Evolutionary conservation across 129 eudicot species (phyloP).

Genomic region (Dittrichia graveolens): DNA sequence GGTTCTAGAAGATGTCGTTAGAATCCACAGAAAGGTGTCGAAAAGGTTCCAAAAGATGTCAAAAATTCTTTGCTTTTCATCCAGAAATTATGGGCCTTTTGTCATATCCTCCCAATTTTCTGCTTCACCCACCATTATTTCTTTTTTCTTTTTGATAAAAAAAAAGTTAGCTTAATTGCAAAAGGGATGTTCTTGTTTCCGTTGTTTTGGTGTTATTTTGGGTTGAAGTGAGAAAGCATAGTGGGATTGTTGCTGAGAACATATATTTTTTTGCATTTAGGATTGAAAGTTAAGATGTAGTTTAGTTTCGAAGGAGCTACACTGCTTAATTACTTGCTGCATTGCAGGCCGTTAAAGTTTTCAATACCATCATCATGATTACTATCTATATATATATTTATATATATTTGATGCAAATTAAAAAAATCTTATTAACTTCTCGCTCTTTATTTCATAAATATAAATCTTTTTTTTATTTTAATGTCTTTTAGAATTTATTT

Average conservation of each 20-base stretch:
- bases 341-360: conserved; percentile 31
- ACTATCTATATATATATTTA: no score
- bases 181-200: conserved; percentile 32
- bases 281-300: conserved; percentile 34
- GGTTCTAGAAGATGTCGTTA: conserved; percentile 25
- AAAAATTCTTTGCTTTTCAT: conserved; percentile 13
- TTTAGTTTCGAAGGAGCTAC: conserved; percentile 35
- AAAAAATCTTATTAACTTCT: no score
- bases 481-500: no score
- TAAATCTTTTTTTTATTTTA: no score
- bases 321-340: conserved; percentile 32
- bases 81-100: conserved; percentile 15
- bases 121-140: conserved; percentile 36
- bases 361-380: conserved; percentile 12
- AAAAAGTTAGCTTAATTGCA: conserved; percentile 33
- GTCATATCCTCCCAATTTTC: conserved; percentile 32
- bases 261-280: conserved; percentile 24
- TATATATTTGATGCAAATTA: no score
- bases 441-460: no score
- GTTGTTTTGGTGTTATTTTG: conserved; percentile 19
- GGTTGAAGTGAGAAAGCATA: conserved; percentile 48
- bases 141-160: conserved; percentile 27
- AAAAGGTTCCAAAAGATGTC: conserved; percentile 14
- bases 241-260: conserved; percentile 50
- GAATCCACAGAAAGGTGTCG: conserved; percentile 13